Evolutionary conservation across 1,284 basidiomycete genomes (phyloP), one percentile per base, ranked within the genome.

Genomic region (Microbotryum violaceum): DNA sequence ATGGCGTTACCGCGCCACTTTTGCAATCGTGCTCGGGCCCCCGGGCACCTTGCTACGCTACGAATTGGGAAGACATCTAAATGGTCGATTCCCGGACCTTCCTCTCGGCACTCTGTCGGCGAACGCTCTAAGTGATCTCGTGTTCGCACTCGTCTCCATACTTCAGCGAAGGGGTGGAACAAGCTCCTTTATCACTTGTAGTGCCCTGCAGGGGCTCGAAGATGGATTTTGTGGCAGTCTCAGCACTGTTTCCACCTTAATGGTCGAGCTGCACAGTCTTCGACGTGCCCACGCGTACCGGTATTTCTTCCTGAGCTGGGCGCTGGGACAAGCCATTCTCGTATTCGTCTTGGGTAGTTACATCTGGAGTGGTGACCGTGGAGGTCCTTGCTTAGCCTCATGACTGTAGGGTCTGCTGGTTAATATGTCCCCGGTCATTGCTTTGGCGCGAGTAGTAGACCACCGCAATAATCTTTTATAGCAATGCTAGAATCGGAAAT

Each of bases 221-320:
- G 89, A 97, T 72, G 96, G 96, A 3, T 97, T 92, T 73, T 97
- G 93, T 73, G 96, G 93, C 9, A 92, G 91, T 76, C 78, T 98
- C 67, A 93, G 87, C 5, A 99, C 96, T 0, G 82, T 99, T 64
- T 92, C 89, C 76, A 98, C 93, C 14, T 94, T 97, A 73, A 87
- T 85, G 2, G 85, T 86, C 4, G 96, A 99, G 74, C 76, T 90
- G 42, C 75, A 79, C 8, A 81, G 82, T 4, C 76, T 96, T 57
- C 78, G 55, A 73, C 72, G 74, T 71, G 70, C 79, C 71, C 82
- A 80, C 69, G 82, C 82, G 31, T 84, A 82, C 78, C 70, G 83
- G 45, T 97, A 97, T 74, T 83, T 82, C 23, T 66, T 81, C 3
- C 71, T 83, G 47, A 92, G 88, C 70, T 86, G 88, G 78, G 74